Percentiles rank a stretch among this genome's conserved stretches.
These are phyloP conservation scores for Ascochyta clinopodiicola DNA, from an alignment of 2,329 filamentous ascomycete species.

Conservation along the genomic window DNA sequence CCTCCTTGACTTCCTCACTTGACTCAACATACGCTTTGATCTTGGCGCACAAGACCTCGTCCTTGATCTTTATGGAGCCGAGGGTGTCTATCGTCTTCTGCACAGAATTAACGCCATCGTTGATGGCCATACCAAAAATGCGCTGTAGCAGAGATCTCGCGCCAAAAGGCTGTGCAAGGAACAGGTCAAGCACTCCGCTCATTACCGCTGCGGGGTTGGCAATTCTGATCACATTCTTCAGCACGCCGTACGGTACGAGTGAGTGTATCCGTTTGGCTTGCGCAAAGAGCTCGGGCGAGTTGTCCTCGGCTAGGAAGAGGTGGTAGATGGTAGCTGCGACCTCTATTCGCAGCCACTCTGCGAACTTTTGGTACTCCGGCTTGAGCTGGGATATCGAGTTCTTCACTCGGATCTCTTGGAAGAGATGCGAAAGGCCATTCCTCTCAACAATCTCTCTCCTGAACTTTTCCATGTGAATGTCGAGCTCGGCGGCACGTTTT, in stretches of 20 bases:
- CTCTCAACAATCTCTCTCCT: constrained; percentile 70
- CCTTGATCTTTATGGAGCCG: constrained; percentile 74
- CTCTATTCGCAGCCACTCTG: constrained; percentile 97
- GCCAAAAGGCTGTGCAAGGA: constrained; percentile 93
- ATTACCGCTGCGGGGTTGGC: constrained; percentile 97
- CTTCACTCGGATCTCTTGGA: constrained; percentile 91
- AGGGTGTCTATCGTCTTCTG: constrained; percentile 87
- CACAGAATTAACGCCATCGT: constrained; percentile 86
- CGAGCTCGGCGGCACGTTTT: constrained; percentile 86
- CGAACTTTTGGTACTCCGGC: constrained; percentile 96
- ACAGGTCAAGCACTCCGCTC: constrained; percentile 92
- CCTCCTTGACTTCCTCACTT: constrained; percentile 75
- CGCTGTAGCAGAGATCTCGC: constrained; percentile 88
- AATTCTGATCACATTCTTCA: constrained; percentile 97
- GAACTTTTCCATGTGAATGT: constrained; percentile 95
- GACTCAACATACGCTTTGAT: constrained; percentile 79
- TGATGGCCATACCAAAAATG: constrained; percentile 89
- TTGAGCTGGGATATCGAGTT: constrained; percentile 85
- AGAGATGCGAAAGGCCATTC: constrained; percentile 91
- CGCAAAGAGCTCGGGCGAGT: constrained; percentile 93
- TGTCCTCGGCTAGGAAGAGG: constrained; percentile 96
- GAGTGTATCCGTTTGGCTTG: constrained; percentile 95
- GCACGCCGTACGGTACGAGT: constrained; percentile 85
- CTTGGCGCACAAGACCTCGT: constrained; percentile 79
- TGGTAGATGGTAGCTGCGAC: constrained; percentile 97